Conservation (phyloP, 1,139 yeast species). For the Groenewaldozyma sp. region DNA sequence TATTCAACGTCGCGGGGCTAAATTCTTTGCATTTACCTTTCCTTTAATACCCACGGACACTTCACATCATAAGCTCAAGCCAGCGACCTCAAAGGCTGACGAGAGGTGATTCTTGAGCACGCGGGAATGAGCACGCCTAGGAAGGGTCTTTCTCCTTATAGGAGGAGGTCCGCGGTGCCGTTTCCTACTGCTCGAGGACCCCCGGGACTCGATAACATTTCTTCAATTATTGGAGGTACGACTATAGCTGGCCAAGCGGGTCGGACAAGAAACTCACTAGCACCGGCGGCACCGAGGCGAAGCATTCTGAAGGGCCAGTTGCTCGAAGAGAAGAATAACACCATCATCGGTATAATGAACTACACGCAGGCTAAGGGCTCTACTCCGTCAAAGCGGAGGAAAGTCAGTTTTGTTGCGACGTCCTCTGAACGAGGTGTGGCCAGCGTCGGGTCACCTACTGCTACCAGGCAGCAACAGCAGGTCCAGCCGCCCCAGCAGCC, state of each 20-base stretch:
- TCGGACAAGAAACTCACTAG: not conserved
- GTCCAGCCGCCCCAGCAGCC: no score
- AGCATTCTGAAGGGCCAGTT: not conserved
- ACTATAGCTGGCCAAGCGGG: conserved; percentile 1
- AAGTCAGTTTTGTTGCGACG: conserved; percentile 45
- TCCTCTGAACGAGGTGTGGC: no score
- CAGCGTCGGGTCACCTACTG: no score
- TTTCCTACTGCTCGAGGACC: not conserved
- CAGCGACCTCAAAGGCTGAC: no score
- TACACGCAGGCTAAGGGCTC: conserved; percentile 4
- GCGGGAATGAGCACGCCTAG: not conserved
- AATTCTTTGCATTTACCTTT: no score
- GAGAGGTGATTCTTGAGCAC: no score
- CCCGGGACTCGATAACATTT: not conserved
- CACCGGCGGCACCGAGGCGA: not conserved
- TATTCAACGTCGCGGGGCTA: no score
- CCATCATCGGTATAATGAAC: conserved; percentile 20
- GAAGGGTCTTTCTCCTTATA: not conserved
- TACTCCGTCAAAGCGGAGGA: conserved; percentile 19
- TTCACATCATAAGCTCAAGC: no score
- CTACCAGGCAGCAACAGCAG: no score
- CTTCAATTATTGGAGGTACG: not conserved
- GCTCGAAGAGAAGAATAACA: conserved; percentile 18
- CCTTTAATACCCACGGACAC: no score
- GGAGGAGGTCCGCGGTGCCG: not conserved